Evolutionary conservation across 1,284 basidiomycete genomes (phyloP).

Genomic region (Malassezia pachydermatis): DNA sequence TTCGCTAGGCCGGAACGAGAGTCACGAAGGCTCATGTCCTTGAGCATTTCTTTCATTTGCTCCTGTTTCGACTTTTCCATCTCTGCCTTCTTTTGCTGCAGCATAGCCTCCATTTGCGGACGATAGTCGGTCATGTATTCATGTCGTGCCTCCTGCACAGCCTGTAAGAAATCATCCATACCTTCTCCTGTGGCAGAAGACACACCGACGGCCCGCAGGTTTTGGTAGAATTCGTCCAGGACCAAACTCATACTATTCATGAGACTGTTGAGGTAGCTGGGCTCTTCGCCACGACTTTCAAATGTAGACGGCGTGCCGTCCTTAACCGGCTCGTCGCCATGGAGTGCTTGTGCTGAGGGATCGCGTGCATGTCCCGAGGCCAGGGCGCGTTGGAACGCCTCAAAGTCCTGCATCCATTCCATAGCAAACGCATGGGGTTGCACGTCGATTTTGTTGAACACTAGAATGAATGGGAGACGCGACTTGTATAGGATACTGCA

Average conservation of each 20-base stretch:
- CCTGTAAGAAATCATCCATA: constrained; percentile 77
- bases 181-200: constrained; percentile 90
- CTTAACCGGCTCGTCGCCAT: not conserved
- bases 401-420: constrained; percentile 98
- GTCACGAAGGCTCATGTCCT: constrained; percentile 59
- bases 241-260: constrained; percentile 99
- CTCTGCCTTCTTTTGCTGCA: constrained; percentile 54
- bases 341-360: constrained; percentile 49
- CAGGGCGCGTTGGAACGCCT: constrained; percentile 56
- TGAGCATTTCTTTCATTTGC: constrained; percentile 70
- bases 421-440: constrained; percentile 77
- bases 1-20: constrained; percentile 36
- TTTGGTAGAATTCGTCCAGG: constrained; percentile 96
- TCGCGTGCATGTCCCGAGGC: constrained; percentile 42
- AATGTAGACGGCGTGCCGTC: not conserved
- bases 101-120: constrained; percentile 70
- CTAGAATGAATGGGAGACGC: constrained; percentile 87
- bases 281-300: constrained; percentile 57
- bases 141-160: constrained; percentile 71
- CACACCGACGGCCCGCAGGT: constrained; percentile 86
- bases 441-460: constrained; percentile 98
- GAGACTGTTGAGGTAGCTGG: constrained; percentile 93
- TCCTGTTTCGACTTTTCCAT: constrained; percentile 58
- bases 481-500: constrained; percentile 99
- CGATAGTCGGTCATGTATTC: constrained; percentile 85